Evolutionary conservation across 1,284 basidiomycete species (phyloP).

Genomic region (Neonothopanus nambi): DNA sequence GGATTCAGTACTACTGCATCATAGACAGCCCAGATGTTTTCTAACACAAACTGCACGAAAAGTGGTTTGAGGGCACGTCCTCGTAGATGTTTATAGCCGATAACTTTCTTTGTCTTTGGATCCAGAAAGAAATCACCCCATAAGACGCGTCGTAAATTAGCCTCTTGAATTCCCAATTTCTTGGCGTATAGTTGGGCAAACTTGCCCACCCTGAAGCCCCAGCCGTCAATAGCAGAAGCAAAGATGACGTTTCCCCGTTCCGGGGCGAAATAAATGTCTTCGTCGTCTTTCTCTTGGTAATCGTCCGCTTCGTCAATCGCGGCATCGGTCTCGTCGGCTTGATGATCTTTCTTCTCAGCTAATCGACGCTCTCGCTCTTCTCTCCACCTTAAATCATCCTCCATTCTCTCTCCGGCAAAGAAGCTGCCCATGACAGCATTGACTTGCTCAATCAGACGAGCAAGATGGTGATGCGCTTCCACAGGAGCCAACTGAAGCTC

Average conservation of each 20-base stretch:
- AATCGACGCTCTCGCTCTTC: conserved; percentile 88
- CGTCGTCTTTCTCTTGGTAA: conserved; percentile 94
- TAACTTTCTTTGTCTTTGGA: conserved; percentile 92
- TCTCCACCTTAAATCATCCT: conserved; percentile 91
- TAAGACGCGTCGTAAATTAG: conserved; percentile 82
- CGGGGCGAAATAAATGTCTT: conserved; percentile 97
- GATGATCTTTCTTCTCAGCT: conserved; percentile 68
- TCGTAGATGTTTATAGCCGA: conserved; percentile 88
- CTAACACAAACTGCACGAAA: conserved; percentile 97
- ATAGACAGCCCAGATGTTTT: conserved; percentile 98
- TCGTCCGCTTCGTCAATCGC: conserved; percentile 56
- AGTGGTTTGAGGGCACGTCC: conserved; percentile 92
- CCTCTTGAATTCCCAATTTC: conserved; percentile 92
- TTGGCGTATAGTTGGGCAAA: conserved; percentile 93
- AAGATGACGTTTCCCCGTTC: conserved; percentile 97
- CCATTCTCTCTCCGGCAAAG: conserved; percentile 96
- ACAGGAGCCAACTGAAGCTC: conserved; percentile 90
- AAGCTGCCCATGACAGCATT: conserved; percentile 98
- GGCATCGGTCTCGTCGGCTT: conserved; percentile 67
- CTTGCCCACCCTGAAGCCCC: conserved; percentile 94
- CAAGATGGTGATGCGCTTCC: conserved; percentile 94
- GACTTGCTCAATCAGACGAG: conserved; percentile 93
- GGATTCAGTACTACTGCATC: conserved; percentile 84
- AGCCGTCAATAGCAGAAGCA: conserved; percentile 94
- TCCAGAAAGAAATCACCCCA: conserved; percentile 99